These are phyloP conservation scores for Phyllosticta ampelicida DNA, from an alignment of 2,329 filamentous ascomycete species.

Conservation along the genomic window DNA sequence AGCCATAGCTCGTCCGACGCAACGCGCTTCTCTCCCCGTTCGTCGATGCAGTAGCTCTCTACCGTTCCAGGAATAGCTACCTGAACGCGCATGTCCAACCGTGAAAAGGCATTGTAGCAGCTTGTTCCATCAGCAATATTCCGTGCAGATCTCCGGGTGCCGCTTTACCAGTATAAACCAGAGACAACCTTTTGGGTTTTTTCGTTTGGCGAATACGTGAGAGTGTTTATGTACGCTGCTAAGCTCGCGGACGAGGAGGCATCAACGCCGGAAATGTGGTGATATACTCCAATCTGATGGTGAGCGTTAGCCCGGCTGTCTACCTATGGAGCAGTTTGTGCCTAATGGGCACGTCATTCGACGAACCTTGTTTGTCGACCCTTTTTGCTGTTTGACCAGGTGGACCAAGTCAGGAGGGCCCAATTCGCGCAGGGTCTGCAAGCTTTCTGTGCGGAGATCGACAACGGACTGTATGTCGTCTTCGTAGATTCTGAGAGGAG, in stretches of 20 bases:
- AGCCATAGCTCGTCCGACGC: constrained; percentile 93
- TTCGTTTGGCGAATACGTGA: constrained; percentile 81
- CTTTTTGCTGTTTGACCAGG: constrained; percentile 66
- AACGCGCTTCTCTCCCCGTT: constrained; percentile 87
- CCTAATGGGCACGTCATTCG: not conserved
- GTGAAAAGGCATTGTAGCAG: constrained; percentile 98
- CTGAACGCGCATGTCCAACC: constrained; percentile 96
- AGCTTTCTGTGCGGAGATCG: constrained; percentile 82
- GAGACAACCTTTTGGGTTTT: constrained; percentile 84
- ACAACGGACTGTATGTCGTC: constrained; percentile 85
- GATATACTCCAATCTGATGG: constrained; percentile 74
- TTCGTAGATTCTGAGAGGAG: constrained; percentile 66
- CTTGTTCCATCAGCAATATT: constrained; percentile 31
- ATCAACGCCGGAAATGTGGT: constrained; percentile 95
- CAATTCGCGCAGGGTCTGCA: constrained; percentile 77
- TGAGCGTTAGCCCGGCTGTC: not conserved
- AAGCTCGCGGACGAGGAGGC: constrained; percentile 95
- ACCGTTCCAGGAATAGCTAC: constrained; percentile 94
- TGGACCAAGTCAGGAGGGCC: constrained; percentile 94
- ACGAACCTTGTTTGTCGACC: constrained; percentile 47
- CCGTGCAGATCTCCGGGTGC: not conserved
- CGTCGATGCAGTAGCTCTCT: constrained; percentile 95
- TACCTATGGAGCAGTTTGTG: not conserved
- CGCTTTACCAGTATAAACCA: constrained; percentile 75
- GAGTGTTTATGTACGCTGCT: constrained; percentile 94